These are phyloP conservation scores for Fragilariopsis cylindrus DNA, from an alignment of 108 stramenopile species.

Conservation along the genomic window DNA sequence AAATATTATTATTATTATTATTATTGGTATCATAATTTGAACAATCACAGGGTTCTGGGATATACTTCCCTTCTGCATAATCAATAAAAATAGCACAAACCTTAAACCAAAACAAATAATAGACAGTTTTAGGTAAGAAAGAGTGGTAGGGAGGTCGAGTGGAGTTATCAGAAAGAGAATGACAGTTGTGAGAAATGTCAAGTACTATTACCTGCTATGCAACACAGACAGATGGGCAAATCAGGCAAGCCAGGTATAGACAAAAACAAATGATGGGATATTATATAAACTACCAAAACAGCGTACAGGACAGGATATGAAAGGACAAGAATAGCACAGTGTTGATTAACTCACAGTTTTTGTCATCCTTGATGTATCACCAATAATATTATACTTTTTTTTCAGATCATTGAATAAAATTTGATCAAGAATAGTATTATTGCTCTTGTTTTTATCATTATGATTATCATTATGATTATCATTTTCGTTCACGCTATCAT, in stretches of 20 bases:
- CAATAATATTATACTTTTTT: background rate
- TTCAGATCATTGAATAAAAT: background rate
- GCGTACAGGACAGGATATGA: background rate
- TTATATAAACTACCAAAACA: no score
- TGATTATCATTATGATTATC: background rate
- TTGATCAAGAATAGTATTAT: background rate
- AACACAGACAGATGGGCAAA: no score
- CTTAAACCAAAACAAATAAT: no score
- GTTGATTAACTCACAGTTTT: background rate
- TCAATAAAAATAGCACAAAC: conserved; percentile 3
- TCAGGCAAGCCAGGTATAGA: no score
- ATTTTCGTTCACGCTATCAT: background rate
- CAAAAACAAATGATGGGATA: no score
- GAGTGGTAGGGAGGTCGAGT: no score
- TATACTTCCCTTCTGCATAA: conserved; percentile 1
- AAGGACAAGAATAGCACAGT: background rate
- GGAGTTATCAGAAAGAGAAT: no score
- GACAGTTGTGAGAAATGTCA: no score
- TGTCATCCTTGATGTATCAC: background rate
- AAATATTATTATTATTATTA: background rate
- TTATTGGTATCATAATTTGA: background rate
- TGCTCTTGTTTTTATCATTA: background rate
- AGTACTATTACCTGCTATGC: no score
- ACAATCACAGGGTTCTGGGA: conserved; percentile 7
- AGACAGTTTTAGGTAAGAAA: background rate